Evolutionary conservation across 2,329 filamentous ascomycete species (phyloP).

Genomic region (Aspergillus brunneoviolaceus): DNA sequence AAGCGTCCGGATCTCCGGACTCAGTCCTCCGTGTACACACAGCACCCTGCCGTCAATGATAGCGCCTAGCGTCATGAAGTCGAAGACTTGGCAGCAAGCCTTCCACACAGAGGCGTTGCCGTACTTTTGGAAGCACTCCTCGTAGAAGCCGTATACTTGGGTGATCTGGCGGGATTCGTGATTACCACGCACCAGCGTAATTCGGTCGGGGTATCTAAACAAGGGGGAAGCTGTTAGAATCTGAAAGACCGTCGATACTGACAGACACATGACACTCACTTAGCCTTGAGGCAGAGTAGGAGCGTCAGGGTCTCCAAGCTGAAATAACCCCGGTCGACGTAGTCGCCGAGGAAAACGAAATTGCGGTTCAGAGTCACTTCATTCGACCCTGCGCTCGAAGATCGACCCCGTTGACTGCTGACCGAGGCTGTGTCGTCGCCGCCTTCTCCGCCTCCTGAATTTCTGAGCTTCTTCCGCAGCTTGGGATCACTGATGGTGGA

Average conservation of each 20-base stretch:
- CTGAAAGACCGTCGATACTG: too few relatives aligned
- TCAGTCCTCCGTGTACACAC: constrained; percentile 70
- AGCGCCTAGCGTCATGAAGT: constrained; percentile 71
- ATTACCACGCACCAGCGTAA: constrained; percentile 72
- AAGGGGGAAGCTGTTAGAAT: background rate
- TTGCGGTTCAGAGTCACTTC: constrained; percentile 59
- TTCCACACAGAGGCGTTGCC: constrained; percentile 78
- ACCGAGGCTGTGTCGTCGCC: constrained; percentile 28
- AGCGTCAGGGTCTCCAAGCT: constrained; percentile 72
- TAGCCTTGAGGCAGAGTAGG: constrained; percentile 70
- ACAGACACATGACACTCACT: constrained; percentile 33
- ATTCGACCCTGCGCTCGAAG: constrained; percentile 29
- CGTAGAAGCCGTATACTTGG: constrained; percentile 76
- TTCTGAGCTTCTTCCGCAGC: constrained; percentile 77
- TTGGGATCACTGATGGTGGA: constrained; percentile 86
- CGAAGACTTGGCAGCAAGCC: constrained; percentile 75
- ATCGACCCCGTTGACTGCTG: constrained; percentile 25
- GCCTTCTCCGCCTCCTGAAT: constrained; percentile 30
- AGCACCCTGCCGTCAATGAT: constrained; percentile 73
- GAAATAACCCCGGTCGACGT: constrained; percentile 73
- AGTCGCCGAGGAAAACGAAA: constrained; percentile 71
- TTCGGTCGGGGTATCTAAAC: constrained; percentile 65
- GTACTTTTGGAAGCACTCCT: constrained; percentile 75
- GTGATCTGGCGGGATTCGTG: constrained; percentile 77
- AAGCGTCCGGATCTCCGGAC: constrained; percentile 70